These are phyloP conservation scores for Thalassiosira hispida DNA, from an alignment of 352 stramenopile genomes.

Conservation along the genomic window DNA sequence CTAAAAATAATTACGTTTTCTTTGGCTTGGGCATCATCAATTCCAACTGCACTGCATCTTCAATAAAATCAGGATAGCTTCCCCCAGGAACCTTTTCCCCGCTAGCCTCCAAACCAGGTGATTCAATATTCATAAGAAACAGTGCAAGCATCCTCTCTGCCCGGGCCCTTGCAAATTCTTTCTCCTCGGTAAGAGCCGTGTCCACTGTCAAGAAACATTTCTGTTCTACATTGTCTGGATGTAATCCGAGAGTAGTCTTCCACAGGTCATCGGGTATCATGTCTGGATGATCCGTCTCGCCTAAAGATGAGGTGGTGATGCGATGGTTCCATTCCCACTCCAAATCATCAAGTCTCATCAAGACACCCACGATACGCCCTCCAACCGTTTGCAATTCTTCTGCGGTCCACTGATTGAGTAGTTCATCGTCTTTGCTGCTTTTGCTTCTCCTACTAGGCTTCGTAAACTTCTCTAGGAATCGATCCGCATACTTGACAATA, in stretches of 20 bases:
- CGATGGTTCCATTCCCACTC: constrained; percentile 63
- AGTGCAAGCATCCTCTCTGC: constrained; percentile 51
- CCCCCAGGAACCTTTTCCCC: constrained; percentile 34
- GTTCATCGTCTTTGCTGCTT: not conserved
- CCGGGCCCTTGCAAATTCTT: constrained; percentile 47
- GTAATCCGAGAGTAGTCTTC: constrained; percentile 46
- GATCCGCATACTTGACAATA: constrained; percentile 49
- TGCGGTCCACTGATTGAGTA: constrained; percentile 33
- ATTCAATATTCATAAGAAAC: constrained; percentile 50
- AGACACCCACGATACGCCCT: constrained; percentile 46
- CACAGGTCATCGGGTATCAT: constrained; percentile 44
- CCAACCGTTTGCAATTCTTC: constrained; percentile 57
- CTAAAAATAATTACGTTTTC: not conserved
- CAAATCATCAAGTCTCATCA: constrained; percentile 57
- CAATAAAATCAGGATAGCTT: constrained; percentile 51
- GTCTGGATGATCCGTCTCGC: constrained; percentile 16
- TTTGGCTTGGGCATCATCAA: constrained; percentile 52
- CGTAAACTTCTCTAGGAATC: constrained; percentile 43
- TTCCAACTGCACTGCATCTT: constrained; percentile 35
- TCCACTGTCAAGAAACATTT: constrained; percentile 36
- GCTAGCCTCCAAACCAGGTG: constrained; percentile 46
- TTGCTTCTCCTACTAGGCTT: constrained; percentile 6
- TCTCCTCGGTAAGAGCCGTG: constrained; percentile 38
- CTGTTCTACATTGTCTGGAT: constrained; percentile 42
- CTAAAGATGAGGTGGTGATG: constrained; percentile 40